Evolutionary conservation across 2,329 filamentous ascomycete species (phyloP).

Genomic region (Colletotrichum caudatum): DNA sequence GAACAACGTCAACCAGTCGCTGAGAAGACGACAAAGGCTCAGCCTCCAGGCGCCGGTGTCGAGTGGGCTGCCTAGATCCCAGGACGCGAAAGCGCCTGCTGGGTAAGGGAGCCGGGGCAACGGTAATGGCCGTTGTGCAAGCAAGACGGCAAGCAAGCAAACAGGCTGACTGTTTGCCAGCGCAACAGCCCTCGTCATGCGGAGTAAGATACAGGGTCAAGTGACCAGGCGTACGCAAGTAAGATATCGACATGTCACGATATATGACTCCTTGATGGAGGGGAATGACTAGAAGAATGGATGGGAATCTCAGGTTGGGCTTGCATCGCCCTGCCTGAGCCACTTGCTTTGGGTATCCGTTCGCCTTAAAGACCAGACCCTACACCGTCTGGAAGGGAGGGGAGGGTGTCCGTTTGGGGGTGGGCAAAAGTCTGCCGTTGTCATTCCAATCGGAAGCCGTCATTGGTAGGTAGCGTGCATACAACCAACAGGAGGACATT

Average conservation of each 20-base stretch:
- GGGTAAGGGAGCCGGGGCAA: conserved; percentile 28
- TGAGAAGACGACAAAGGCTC: conserved; percentile 12
- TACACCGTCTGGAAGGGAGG: conserved; percentile 12
- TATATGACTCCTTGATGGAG: conserved; percentile 36
- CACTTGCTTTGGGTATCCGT: conserved; percentile 23
- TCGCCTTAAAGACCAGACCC: conserved; percentile 15
- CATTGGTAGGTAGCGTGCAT: conserved; percentile 21
- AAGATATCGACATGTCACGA: conserved; percentile 42
- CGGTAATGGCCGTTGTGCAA: conserved; percentile 19
- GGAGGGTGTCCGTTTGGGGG: background rate
- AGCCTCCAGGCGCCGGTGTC: conserved; percentile 22
- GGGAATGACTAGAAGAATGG: conserved; percentile 11
- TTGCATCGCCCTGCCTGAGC: conserved; percentile 27
- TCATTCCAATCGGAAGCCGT: conserved; percentile 34
- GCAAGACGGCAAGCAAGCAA: conserved; percentile 20
- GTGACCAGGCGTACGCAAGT: conserved; percentile 37
- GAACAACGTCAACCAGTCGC: conserved; percentile 31
- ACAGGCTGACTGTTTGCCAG: conserved; percentile 38
- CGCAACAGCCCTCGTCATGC: conserved; percentile 36
- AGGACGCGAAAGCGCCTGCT: conserved; percentile 16
- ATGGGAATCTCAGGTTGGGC: conserved; percentile 27
- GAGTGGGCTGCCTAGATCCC: conserved; percentile 10
- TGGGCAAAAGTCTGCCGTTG: conserved; percentile 14
- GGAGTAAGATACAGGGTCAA: conserved; percentile 39
- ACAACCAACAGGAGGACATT: conserved; percentile 24